Base-by-base conservation (phyloP, 805 yeast species). In the Aciculoconidium aculeatum region DNA sequence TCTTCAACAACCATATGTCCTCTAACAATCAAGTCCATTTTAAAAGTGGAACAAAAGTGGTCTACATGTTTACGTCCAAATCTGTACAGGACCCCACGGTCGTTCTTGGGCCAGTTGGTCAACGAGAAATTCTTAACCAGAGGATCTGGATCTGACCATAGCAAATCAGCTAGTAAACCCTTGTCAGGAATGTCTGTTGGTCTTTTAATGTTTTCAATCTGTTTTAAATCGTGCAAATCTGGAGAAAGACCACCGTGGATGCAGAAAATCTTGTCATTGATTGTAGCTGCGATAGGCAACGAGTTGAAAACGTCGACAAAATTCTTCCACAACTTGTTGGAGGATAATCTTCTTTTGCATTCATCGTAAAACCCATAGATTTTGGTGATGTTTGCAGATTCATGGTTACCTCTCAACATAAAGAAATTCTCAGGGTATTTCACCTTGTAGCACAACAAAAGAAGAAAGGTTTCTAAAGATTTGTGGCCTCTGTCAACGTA, bases 1-100 rank as follows among this genome's bases (percentile, higher is more conserved):
- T 83, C 90, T 51, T 83, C 90, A 21, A 83, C 94, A 25, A 83
- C 92, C 94, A 83, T 83, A 51, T 83, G 94, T 6, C 90, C 94
- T 45, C 94, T 62, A 25, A 81, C 84, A 39, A 83, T 75, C 49
- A 83, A 58, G 55, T 83, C 94, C 57, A 83, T 77, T 31, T 77
- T 75, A 51, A 82, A 81, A 21, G 65, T 64, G 28, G 69, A 58
- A 44, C 80, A 72, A 48, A 83, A 83, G 40, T 70, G 65, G 42
- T 77, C 80, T n/a, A 82, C 84, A 30, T 80, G 80, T 30, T 71
- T 79, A 41, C 72, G 75, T 25, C 82, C 83, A 51, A 82, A 83
- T 47, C 85, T 75, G 47, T 77, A 83, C 4, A 86, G 77, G 2
- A 83, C 92, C 25, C 94, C 94, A 34, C 94, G 68, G 53, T 83